A percentile compares a stretch with the other conserved stretches of the same genome.
These are phyloP conservation scores for Ramalina peruviana DNA, from an alignment of 495 filamentous ascomycete genomes.

Conservation along the genomic window DNA sequence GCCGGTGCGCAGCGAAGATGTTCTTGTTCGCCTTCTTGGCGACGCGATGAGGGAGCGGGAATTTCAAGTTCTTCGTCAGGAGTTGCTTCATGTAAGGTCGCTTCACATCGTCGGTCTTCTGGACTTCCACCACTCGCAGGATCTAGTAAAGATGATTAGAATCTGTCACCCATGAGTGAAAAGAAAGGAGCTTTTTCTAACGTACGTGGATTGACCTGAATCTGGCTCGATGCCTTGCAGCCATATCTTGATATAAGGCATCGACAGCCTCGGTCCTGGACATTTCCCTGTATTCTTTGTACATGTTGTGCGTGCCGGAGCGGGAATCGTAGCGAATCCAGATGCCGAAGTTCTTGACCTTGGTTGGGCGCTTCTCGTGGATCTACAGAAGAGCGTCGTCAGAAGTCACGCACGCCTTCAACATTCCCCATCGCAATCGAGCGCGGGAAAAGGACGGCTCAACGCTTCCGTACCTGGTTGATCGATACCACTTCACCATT, in stretches of 20 bases:
- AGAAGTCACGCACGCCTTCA: background rate
- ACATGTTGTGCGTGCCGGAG: slow-evolving; percentile 99
- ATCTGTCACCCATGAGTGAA: background rate
- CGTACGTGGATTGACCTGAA: slow-evolving; percentile 96
- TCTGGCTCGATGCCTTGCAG: slow-evolving; percentile 90
- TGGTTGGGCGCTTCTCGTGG: slow-evolving; percentile 91
- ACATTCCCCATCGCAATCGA: background rate
- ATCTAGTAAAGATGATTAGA: slow-evolving; percentile 41
- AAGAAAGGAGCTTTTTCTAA: slow-evolving; percentile 4
- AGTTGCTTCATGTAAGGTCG: slow-evolving; percentile 99
- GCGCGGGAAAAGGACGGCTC: background rate
- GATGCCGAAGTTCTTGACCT: slow-evolving; percentile 99
- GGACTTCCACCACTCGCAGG: slow-evolving; percentile 92
- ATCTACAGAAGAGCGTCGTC: slow-evolving; percentile 43
- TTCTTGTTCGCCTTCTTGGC: slow-evolving; percentile 66
- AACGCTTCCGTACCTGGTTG: slow-evolving; percentile 64
- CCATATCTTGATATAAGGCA: slow-evolving; percentile 98
- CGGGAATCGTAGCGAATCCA: slow-evolving; percentile 99
- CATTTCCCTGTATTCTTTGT: slow-evolving; percentile 99
- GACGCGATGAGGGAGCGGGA: slow-evolving; percentile 95
- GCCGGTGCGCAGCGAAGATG: slow-evolving; percentile 80
- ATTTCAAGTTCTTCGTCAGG: slow-evolving; percentile 83
- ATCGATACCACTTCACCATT: slow-evolving; percentile 96
- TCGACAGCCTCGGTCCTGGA: slow-evolving; percentile 88
- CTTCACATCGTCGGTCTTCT: slow-evolving; percentile 83